A percentile compares a stretch with the other conserved stretches of the same genome.
Conservation (phyloP, 345 rosid species). For the Rhodamnia rubescens region DNA sequence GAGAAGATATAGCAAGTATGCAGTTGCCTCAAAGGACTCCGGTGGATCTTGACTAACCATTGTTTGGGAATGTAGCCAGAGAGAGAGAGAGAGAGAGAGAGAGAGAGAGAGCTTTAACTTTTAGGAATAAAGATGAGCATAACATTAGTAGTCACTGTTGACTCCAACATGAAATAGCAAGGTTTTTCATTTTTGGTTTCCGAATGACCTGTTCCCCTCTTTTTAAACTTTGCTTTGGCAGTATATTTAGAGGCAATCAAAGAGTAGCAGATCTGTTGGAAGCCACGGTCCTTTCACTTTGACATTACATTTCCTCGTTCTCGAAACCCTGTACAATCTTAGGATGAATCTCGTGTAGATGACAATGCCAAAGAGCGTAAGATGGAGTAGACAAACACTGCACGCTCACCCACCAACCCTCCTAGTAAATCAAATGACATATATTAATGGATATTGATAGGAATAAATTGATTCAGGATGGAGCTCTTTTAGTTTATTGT, state of each 20-base stretch:
- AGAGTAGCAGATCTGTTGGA: background rate
- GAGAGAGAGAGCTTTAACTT: background rate
- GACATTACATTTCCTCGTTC: background rate
- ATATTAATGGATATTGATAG: background rate
- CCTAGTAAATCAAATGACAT: background rate
- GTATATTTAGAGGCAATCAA: background rate
- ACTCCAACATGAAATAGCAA: background rate
- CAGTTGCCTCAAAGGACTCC: slow-evolving; percentile 45
- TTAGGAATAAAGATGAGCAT: background rate
- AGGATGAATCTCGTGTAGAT: background rate
- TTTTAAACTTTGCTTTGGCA: background rate
- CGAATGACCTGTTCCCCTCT: background rate
- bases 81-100: background rate
- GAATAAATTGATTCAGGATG: background rate
- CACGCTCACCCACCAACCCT: background rate
- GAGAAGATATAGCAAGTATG: slow-evolving; percentile 65
- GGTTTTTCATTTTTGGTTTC: background rate
- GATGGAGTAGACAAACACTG: background rate
- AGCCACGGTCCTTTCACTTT: background rate
- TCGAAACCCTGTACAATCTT: background rate
- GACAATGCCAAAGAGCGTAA: background rate
- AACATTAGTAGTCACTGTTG: background rate
- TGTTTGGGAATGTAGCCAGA: background rate
- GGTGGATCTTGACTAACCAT: slow-evolving; percentile 8
- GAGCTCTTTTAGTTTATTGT: background rate